phyloP scores from a whole-genome alignment of 352 stramenopile genomes.

The Phytopythium chamaehyphon region DNA sequence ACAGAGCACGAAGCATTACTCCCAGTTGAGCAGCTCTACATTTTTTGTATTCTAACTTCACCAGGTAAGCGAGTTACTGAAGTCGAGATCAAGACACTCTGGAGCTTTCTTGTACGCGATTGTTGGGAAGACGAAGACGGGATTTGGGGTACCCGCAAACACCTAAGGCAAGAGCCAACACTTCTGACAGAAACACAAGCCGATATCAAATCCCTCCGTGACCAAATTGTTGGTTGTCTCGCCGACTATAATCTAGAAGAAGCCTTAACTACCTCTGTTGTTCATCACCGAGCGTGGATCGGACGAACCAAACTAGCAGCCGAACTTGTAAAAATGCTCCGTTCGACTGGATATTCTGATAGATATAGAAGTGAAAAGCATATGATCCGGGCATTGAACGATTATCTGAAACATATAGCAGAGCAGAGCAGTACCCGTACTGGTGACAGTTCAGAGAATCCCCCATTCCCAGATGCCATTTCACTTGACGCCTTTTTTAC shows the following conservation, averaged over 20 bases:
- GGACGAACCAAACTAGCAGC: conserved; percentile 5
- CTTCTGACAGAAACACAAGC: background rate
- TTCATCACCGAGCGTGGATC: conserved; percentile 10
- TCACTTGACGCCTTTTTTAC: conserved; percentile 39
- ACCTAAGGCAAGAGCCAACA: background rate
- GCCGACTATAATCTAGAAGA: conserved; percentile 26
- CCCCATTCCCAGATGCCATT: conserved; percentile 11
- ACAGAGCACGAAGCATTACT: conserved; percentile 10
- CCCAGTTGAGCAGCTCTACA: conserved; percentile 28
- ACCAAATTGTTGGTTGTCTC: conserved; percentile 12
- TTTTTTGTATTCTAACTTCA: conserved; percentile 18
- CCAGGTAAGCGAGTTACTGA: background rate
- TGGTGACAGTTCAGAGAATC: background rate
- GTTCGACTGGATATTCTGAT: background rate
- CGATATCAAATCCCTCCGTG: conserved; percentile 9
- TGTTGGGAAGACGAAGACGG: conserved; percentile 14
- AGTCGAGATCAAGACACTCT: conserved; percentile 21
- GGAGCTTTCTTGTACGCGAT: conserved; percentile 16
- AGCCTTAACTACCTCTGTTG: conserved; percentile 7
- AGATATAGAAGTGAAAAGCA: conserved; percentile 2
- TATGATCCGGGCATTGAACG: background rate
- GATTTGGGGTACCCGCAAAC: background rate
- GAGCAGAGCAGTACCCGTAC: background rate
- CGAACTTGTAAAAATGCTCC: conserved; percentile 22
- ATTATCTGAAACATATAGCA: background rate